Percentiles rank a stretch among this genome's conserved stretches.
phyloP scores from a whole-genome alignment of 441 rosid species.

The Gossypium schwendimanii region DNA sequence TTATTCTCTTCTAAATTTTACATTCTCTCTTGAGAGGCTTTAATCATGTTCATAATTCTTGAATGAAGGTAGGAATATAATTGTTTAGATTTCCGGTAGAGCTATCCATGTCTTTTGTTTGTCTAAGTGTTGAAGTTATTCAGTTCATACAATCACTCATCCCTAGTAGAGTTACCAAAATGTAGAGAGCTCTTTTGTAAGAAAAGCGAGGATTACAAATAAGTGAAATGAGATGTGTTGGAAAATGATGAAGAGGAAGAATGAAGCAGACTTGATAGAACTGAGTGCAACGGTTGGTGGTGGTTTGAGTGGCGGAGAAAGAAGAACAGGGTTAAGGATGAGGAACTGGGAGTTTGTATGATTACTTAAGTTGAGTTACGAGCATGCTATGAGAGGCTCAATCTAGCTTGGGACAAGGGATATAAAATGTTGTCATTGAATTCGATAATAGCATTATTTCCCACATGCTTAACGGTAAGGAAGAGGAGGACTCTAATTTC shows the following conservation, averaged over 20 bases:
- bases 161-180: neutral
- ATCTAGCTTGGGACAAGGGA: no score
- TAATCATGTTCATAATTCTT: neutral
- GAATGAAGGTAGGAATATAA: neutral
- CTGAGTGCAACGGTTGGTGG: neutral
- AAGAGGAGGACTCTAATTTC: no score
- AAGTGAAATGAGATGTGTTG: neutral
- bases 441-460: no score
- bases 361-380: no score
- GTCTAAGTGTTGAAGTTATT: neutral
- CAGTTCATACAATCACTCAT: neutral
- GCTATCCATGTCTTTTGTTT: neutral
- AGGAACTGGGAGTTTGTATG: no score
- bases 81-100: neutral
- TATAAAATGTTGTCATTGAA: no score
- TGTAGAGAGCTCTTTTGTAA: neutral
- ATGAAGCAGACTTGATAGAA: neutral
- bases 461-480: no score
- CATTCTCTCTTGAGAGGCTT: neutral
- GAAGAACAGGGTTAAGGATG: neutral
- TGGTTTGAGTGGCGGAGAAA: neutral
- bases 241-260: neutral
- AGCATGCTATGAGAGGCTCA: no score
- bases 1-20: neutral
- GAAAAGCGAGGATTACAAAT: neutral